Percentiles rank a stretch among this genome's conserved stretches.
phyloP scores from a whole-genome alignment of 2,329 filamentous ascomycete genomes.

The Penicillium occitanis region DNA sequence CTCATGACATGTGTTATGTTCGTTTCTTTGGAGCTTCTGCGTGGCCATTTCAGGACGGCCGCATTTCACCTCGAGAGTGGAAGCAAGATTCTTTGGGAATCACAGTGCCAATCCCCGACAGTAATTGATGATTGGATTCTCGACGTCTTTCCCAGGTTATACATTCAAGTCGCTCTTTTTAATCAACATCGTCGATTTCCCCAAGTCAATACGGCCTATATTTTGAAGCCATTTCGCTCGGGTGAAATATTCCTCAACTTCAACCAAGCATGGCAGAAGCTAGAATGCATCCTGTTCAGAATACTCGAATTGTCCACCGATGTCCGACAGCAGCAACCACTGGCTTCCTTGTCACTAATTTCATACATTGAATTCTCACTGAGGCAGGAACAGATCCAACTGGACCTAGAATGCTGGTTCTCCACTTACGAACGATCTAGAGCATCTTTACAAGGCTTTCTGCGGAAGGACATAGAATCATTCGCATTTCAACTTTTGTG shows the following conservation, averaged over 20 bases:
- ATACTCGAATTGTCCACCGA: neutral
- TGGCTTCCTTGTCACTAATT: neutral
- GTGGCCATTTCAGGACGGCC: constrained; percentile 8
- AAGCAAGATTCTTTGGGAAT: neutral
- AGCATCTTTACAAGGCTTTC: neutral
- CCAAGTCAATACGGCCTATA: neutral
- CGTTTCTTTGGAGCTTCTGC: constrained; percentile 1
- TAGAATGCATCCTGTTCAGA: neutral
- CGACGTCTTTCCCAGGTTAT: neutral
- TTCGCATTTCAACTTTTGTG: neutral
- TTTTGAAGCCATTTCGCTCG: accelerated
- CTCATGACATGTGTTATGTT: neutral
- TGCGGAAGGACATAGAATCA: neutral
- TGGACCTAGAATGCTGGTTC: neutral
- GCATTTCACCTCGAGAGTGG: constrained; percentile 1
- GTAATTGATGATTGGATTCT: neutral
- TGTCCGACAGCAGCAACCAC: neutral
- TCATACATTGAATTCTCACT: neutral
- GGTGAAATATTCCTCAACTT: neutral
- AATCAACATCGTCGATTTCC: neutral
- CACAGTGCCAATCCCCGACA: neutral
- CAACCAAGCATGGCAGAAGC: neutral
- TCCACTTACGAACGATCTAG: neutral
- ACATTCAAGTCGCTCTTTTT: neutral
- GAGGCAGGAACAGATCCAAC: neutral